A percentile compares a stretch with the other conserved stretches of the same genome.
These are phyloP conservation scores for Cercospora berteroae DNA, from an alignment of 2,329 filamentous ascomycete species.

Conservation along the genomic window DNA sequence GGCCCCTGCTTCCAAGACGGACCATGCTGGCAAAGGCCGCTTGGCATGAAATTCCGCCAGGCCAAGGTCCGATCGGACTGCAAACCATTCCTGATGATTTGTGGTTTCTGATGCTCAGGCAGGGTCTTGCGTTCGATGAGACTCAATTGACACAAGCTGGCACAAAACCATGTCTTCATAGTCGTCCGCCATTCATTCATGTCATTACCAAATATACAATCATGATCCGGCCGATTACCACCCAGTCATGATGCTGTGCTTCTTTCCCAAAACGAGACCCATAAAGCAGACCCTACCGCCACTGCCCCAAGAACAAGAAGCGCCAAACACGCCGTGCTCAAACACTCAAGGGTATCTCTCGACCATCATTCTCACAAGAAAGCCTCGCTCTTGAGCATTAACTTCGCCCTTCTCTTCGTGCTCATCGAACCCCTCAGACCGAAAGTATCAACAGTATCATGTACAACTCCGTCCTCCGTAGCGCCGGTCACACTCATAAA, in stretches of 20 bases:
- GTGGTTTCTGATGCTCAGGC: not conserved
- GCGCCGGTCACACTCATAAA: constrained; percentile 43
- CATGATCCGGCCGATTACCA: not conserved
- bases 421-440: constrained; percentile 4
- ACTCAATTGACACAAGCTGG: not conserved
- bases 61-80: not conserved
- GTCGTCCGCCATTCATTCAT: not conserved
- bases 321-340: constrained; percentile 5
- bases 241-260: not conserved
- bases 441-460: constrained; percentile 5
- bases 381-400: constrained; percentile 26
- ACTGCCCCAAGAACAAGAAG: not conserved
- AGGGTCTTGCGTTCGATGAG: not conserved
- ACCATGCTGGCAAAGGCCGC: not conserved
- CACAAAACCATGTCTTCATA: not conserved
- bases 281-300: constrained; percentile 1
- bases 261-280: not conserved
- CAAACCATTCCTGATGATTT: not conserved
- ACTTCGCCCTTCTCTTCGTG: constrained; percentile 7
- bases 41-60: not conserved
- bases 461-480: constrained; percentile 22
- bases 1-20: not conserved
- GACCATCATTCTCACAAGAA: constrained; percentile 20
- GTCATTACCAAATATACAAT: constrained; percentile 2
- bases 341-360: constrained; percentile 3